Evolutionary conservation across 176 grass and related monocot genomes (phyloP), one percentile per base, ranked within the genome.

Genomic region (Aegilops longissima): DNA sequence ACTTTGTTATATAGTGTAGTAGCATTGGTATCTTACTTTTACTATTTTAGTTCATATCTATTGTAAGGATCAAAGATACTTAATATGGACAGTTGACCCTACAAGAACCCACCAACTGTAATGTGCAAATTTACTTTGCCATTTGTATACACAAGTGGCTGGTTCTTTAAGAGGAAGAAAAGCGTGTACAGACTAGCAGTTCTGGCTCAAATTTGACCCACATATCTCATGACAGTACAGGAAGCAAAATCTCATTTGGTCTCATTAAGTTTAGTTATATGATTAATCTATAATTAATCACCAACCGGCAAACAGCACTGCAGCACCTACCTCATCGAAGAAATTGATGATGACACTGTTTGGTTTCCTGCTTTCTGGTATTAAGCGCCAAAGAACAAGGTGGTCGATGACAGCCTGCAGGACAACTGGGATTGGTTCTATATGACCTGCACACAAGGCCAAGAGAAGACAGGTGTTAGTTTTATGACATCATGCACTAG

Each of bases 301-400:
- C 14, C 29, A 54, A 9, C 56, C 6, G 56, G 61, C 61, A n/a
- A n/a, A 59, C 16, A 21, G 25, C 44, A 82, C 20, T 21, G 4
- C 70, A 73, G 29, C 47, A 62, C 81, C 45, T 93, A 99, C 97
- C 94, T 97, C 97, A 86, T 99, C 97, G 74, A 99, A 97, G 90
- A 99, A 99, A 74, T 99, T 99, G 87, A 99, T 97, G 84, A 99
- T 87, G 77, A 95, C 93, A 84, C 97, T 93, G 85, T 97, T 96
- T 54, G 97, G 97, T 58, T 94, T 96, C 89, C 90, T 95, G 80
- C 85, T 94, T 77, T 99, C 94, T 83, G 97, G 97, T 91, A 99
- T 91, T 83, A 99, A 83, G 89, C 87, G 97, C 97, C 97, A 99
- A 84, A 95, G 88, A 84, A 99, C 92, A 80, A 99, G 87, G 77